These are phyloP conservation scores for Triticum aestivum DNA, from an alignment of 176 grass and related monocot genomes.

Conservation along the genomic window DNA sequence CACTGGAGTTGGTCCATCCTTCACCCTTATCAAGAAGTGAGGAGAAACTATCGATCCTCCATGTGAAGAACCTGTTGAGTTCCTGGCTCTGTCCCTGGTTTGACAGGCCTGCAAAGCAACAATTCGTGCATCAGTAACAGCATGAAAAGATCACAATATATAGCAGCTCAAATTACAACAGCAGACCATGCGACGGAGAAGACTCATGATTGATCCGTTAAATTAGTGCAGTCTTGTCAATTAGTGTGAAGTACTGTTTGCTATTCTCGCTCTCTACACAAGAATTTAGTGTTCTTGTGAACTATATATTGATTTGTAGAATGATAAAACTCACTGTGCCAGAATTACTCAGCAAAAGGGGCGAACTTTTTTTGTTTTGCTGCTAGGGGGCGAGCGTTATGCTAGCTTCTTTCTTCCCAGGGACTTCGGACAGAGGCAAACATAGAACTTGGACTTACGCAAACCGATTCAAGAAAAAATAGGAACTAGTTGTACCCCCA, in stretches of 20 bases:
- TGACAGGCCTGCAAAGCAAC: not conserved
- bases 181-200: not conserved
- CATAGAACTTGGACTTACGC: not conserved
- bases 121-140: not conserved
- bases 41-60: constrained; percentile 39
- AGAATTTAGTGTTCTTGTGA: not conserved
- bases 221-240: not conserved
- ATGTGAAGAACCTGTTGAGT: not conserved
- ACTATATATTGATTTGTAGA: not conserved
- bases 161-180: not conserved
- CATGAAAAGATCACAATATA: not conserved
- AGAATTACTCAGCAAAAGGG: not conserved
- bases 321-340: not conserved
- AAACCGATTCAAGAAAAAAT: not conserved
- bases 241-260: not conserved
- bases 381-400: not conserved
- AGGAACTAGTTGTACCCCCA: no score
- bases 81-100: not conserved
- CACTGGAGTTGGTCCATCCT: constrained; percentile 35
- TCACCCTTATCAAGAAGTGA: constrained; percentile 27
- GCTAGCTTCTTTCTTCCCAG: not conserved
- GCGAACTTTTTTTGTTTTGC: no score
- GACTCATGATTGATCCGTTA: not conserved
- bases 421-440: not conserved
- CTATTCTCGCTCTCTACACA: not conserved